These are phyloP conservation scores for Trichoderma asperelloides DNA, from an alignment of 495 filamentous ascomycete genomes.

Conservation along the genomic window DNA sequence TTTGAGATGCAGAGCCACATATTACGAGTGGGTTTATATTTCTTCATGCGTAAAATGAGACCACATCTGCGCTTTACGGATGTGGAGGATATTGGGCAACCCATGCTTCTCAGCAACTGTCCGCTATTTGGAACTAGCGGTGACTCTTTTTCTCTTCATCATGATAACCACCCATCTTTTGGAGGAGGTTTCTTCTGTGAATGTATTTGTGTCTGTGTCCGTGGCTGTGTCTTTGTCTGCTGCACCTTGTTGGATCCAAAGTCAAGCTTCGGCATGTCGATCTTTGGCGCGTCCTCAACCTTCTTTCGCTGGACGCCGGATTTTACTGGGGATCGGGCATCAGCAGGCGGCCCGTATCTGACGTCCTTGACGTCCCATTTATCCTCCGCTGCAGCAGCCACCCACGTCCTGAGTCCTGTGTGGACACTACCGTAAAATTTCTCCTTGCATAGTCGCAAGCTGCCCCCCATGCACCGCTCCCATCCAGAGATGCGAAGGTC, in stretches of 20 bases:
- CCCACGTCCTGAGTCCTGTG: slow-evolving; percentile 81
- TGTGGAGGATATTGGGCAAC: not conserved
- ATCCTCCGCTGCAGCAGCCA: slow-evolving; percentile 76
- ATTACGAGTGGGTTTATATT: not conserved
- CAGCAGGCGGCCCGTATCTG: slow-evolving; percentile 55
- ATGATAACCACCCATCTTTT: not conserved
- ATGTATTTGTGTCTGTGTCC: not conserved
- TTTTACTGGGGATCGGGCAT: slow-evolving; percentile 39
- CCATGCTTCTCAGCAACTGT: not conserved
- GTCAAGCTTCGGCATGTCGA: slow-evolving; percentile 49
- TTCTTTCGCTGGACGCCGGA: slow-evolving; percentile 35
- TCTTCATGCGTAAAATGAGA: not conserved
- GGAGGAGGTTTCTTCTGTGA: not conserved
- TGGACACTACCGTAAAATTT: slow-evolving; percentile 92
- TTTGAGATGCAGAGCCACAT: not conserved
- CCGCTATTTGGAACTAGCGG: not conserved
- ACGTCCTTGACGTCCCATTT: slow-evolving; percentile 75
- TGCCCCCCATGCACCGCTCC: slow-evolving; percentile 81
- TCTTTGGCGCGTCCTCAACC: slow-evolving; percentile 36
- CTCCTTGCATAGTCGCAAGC: slow-evolving; percentile 86
- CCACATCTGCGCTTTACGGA: too few relatives aligned
- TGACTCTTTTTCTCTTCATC: not conserved
- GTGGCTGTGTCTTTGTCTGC: not conserved
- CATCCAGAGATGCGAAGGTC: slow-evolving; percentile 79
- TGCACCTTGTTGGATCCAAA: slow-evolving; percentile 23